A percentile compares a stretch with the other conserved stretches of the same genome.
Conservation (phyloP, 1,139 yeast genomes). For the Torulaspora pretoriensis region DNA sequence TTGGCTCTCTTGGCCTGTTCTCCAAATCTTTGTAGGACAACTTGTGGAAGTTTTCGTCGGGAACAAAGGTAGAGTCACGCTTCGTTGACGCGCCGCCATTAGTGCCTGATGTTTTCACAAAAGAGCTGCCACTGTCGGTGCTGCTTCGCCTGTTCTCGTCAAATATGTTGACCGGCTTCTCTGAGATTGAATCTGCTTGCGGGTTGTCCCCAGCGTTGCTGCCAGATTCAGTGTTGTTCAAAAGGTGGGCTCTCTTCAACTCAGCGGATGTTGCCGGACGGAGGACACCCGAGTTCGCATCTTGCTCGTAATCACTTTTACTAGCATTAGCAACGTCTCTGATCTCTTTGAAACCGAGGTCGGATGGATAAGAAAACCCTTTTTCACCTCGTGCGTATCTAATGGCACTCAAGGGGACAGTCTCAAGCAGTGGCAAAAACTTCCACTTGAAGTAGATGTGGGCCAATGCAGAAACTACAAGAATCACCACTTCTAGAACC, state of each 20-base stretch:
- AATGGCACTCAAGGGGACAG: constrained; percentile 73
- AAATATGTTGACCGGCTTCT: constrained; percentile 11
- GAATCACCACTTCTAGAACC: constrained; percentile 53
- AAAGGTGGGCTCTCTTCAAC: constrained; percentile 30
- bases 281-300: constrained; percentile 20
- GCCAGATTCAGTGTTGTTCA: background rate
- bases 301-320: constrained; percentile 35
- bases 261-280: constrained; percentile 38
- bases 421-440: constrained; percentile 58
- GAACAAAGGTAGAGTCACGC: constrained; percentile 27
- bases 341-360: constrained; percentile 61
- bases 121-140: constrained; percentile 5
- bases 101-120: constrained; percentile 1
- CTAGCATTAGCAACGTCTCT: constrained; percentile 46
- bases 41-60: constrained; percentile 28
- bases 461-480: constrained; percentile 49
- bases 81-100: constrained; percentile 4
- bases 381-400: constrained; percentile 53
- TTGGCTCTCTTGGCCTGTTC: constrained; percentile 10
- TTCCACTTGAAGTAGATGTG: constrained; percentile 55
- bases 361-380: constrained; percentile 45
- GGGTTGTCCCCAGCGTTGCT: constrained; percentile 16
- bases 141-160: constrained; percentile 10
- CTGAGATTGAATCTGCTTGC: constrained; percentile 19
- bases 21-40: constrained; percentile 25